phyloP scores from a whole-genome alignment of 73 alveolate species.

The Loxodes magnus region DNA sequence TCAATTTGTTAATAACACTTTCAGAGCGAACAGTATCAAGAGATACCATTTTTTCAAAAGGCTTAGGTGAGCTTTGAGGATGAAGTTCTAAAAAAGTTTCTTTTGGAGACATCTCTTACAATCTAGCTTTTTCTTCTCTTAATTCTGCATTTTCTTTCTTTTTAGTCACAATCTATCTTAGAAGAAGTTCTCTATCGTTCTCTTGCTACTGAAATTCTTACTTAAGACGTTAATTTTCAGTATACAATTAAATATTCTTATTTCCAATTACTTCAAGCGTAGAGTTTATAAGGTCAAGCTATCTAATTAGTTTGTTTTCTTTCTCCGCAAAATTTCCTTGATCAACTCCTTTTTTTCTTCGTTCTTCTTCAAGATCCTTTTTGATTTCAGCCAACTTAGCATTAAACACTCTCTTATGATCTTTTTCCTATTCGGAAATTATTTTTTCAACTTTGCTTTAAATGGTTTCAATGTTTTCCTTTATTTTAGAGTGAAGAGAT shows the following conservation, averaged over 20 bases:
- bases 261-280: constrained; percentile 48
- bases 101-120: constrained; percentile 7
- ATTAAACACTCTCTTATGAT: constrained; percentile 37
- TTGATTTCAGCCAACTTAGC: background rate
- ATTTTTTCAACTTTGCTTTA: constrained; percentile 39
- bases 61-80: too few relatives aligned
- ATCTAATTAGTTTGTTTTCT: constrained; percentile 51
- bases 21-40: constrained; percentile 22
- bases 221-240: constrained; percentile 48
- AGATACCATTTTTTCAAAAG: background rate
- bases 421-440: constrained; percentile 51
- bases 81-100: too few relatives aligned
- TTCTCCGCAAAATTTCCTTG: constrained; percentile 33
- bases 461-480: constrained; percentile 36
- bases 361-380: constrained; percentile 19
- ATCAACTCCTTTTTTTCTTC: constrained; percentile 41
- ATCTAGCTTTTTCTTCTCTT: constrained; percentile 42
- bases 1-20: constrained; percentile 27
- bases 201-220: constrained; percentile 42
- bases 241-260: constrained; percentile 40
- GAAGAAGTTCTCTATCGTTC: constrained; percentile 45
- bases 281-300: constrained; percentile 42
- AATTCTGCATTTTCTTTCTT: constrained; percentile 50
- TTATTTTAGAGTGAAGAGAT: constrained; percentile 19
- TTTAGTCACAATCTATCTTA: constrained; percentile 43